Evolutionary conservation across 192 early-diverging fungal species (phyloP).

Genomic region (Entrophospora sp.): DNA sequence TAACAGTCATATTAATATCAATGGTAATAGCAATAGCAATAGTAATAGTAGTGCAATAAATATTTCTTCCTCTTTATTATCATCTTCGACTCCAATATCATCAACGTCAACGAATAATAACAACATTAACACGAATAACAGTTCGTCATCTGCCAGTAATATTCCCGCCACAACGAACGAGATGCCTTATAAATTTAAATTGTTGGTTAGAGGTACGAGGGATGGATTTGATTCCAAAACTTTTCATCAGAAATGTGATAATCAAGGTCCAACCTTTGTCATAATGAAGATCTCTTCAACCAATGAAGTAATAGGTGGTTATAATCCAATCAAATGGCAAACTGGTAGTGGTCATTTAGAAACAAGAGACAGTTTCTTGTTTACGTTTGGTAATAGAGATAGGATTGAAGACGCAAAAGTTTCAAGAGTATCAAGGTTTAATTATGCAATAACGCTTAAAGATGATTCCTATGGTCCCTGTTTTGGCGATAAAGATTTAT

Average conservation of each 20-base stretch:
- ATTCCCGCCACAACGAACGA: neutral
- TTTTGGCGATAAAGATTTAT: constrained; percentile 7
- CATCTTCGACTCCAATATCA: too few species aligned
- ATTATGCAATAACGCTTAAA: neutral
- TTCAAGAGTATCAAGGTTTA: neutral
- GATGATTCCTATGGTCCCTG: neutral
- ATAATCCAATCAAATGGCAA: neutral
- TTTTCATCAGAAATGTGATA: neutral
- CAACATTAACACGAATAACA: too few species aligned
- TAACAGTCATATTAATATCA: too few species aligned
- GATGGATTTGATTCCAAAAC: neutral
- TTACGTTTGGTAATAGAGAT: neutral
- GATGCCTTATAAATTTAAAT: neutral
- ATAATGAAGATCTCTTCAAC: neutral
- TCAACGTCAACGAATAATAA: too few species aligned
- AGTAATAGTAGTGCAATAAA: too few species aligned
- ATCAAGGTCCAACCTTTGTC: neutral
- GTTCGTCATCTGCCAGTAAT: too few species aligned
- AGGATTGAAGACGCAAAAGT: neutral
- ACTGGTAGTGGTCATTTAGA: neutral
- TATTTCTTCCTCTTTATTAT: too few species aligned
- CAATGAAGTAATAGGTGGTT: neutral
- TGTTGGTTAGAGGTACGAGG: neutral
- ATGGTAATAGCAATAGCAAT: too few species aligned
- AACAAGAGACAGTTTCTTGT: neutral